Percentiles rank a stretch among this genome's conserved stretches.
Evolutionary conservation across 129 eudicot species (phyloP).

Genomic region (Saussurea involucrata): DNA sequence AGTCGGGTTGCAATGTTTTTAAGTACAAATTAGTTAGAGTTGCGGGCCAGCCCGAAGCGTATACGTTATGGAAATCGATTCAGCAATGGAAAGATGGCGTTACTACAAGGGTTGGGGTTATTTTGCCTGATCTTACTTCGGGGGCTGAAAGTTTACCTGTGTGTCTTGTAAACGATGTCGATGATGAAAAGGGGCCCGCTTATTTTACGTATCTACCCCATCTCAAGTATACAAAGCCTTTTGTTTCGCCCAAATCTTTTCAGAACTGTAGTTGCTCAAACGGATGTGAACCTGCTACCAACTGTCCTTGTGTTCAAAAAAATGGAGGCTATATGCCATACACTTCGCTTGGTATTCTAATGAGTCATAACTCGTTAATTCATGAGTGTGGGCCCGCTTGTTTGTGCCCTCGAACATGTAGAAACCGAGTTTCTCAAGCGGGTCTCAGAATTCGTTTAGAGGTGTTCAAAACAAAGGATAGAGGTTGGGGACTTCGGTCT

Average conservation of each 20-base stretch:
- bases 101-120: slow-evolving; percentile 41
- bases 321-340: slow-evolving; percentile 62
- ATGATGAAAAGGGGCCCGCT: slow-evolving; percentile 63
- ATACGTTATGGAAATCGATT: slow-evolving; percentile 58
- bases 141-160: slow-evolving; percentile 56
- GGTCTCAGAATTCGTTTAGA: slow-evolving; percentile 54
- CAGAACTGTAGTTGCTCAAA: slow-evolving; percentile 40
- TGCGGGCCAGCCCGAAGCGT: slow-evolving; percentile 68
- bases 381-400: slow-evolving; percentile 65
- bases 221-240: slow-evolving; percentile 45
- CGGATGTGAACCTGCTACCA: slow-evolving; percentile 55
- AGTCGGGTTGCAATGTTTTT: slow-evolving; percentile 59
- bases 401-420: slow-evolving; percentile 57
- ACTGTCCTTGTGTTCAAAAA: slow-evolving; percentile 48
- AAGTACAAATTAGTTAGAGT: slow-evolving; percentile 55
- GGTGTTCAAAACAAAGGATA: slow-evolving; percentile 61
- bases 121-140: slow-evolving; percentile 58
- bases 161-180: slow-evolving; percentile 57
- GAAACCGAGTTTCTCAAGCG: slow-evolving; percentile 58
- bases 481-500: slow-evolving; percentile 77
- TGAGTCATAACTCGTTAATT: slow-evolving; percentile 41
- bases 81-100: slow-evolving; percentile 58
- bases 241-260: slow-evolving; percentile 27
- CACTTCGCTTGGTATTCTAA: slow-evolving; percentile 45
- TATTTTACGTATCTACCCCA: slow-evolving; percentile 46